These are phyloP conservation scores for Takakia lepidozioides DNA, from an alignment of 225 moss, liverwort and hornwort species.

Conservation along the genomic window DNA sequence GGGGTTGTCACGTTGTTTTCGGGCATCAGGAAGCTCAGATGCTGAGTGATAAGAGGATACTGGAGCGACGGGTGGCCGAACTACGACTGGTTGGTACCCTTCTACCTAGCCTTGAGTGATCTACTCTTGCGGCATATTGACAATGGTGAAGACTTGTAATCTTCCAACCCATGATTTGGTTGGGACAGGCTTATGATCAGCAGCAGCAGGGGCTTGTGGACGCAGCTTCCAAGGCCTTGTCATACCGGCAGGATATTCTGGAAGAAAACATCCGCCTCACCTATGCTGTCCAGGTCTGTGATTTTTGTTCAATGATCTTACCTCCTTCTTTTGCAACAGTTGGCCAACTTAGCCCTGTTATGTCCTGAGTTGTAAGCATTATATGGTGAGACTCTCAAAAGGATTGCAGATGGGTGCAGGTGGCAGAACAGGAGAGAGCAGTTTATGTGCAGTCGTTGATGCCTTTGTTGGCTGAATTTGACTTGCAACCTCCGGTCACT, in stretches of 20 bases:
- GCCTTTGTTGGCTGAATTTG: conserved; percentile 88
- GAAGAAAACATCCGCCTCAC: conserved; percentile 97
- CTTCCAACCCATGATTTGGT: too few species aligned
- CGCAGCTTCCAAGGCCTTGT: conserved; percentile 94
- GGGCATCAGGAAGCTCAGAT: conserved; percentile 69
- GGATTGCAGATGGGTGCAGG: conserved; percentile 59
- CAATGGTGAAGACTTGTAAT: too few species aligned
- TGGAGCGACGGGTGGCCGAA: conserved; percentile 96
- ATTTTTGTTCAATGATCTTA: too few species aligned
- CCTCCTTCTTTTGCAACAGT: too few species aligned
- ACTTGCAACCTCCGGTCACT: conserved; percentile 82
- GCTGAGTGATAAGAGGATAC: conserved; percentile 81
- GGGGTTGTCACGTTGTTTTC: conserved; percentile 4
- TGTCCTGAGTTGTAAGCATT: too few species aligned
- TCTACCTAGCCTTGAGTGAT: conserved; percentile 10
- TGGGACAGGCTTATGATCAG: conserved; percentile 85
- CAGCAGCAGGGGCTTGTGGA: conserved; percentile 96
- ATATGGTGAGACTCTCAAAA: too few species aligned
- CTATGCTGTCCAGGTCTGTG: conserved; percentile 79
- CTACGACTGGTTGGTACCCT: conserved; percentile 64
- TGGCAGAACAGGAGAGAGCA: conserved; percentile 88
- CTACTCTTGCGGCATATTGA: conserved; percentile 1
- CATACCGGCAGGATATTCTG: conserved; percentile 88
- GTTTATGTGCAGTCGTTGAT: conserved; percentile 80
- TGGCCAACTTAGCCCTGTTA: too few species aligned